Base-by-base conservation (phyloP, 352 stramenopile species). In the Phytophthora pluvialis region DNA sequence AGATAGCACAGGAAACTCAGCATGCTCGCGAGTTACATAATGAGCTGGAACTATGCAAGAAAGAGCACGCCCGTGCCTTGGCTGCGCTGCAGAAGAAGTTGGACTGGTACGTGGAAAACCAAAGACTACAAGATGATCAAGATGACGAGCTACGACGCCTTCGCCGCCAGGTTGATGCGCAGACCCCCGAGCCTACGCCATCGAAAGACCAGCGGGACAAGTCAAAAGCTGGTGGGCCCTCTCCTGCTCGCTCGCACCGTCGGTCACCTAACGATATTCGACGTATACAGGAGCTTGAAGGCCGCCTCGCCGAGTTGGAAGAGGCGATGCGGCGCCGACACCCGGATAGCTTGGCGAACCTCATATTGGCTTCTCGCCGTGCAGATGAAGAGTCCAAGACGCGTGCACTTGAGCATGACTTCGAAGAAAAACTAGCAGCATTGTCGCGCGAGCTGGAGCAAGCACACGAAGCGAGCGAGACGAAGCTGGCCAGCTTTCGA, bases 51-150 rank as follows among this genome's bases (percentile, higher is more conserved):
- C 13, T 78, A 6, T 53, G 64, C 52, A 79, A 87, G 49, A 83
- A 77, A 43, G 76, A 91, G n/a, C 73, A 82, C 26, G 47, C 77
- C 1, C 81, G 79, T 60, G 64, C 75, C 15, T 39, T 93, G 7
- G 43, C 18, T n/a, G 63, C 63, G 21, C 58, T 95, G 15, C 83
- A 95, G 48, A 87, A 91, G 55, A 95, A 94, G 29, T 48, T 95
- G 12, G 84, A 93, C 38, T 95, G 88, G 88, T 95, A 95, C 36
- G 81, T 94, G 12, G 75, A 83, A 39, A 95, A 95, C 51, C 88
- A 95, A 54, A 63, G 82, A 4, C 47, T 94, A n/a, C 52, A 94
- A 3, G 86, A 95, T 29, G 83, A 86, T 8, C 86, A 95, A 57
- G 86, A 95, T 38, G 82, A 86, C 9, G 70, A 86, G 21, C 31